phyloP scores from a whole-genome alignment of 2,329 filamentous ascomycete genomes.

The Thielaviopsis musarum region DNA sequence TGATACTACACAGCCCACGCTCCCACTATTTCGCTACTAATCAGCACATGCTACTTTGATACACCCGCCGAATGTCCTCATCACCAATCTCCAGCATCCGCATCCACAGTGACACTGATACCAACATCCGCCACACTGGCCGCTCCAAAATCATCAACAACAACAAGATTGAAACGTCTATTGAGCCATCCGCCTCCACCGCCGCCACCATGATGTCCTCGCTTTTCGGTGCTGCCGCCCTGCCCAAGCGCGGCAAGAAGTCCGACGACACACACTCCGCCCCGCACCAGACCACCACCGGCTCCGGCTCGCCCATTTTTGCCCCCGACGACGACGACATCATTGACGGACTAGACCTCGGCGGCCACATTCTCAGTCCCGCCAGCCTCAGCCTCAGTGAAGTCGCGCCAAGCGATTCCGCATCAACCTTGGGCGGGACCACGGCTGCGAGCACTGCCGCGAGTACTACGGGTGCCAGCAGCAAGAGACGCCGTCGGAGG shows the following conservation, averaged over 20 bases:
- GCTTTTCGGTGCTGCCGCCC: conserved; percentile 4
- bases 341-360: conserved; percentile 10
- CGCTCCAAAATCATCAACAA: conserved; percentile 9
- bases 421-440: conserved; percentile 7
- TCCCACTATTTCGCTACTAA: neutral
- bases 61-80: conserved; percentile 1
- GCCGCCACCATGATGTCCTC: conserved; percentile 9
- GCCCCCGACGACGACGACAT: conserved; percentile 10
- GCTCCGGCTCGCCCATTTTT: conserved; percentile 3
- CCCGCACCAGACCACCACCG: neutral
- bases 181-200: neutral
- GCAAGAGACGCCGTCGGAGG: neutral
- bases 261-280: neutral
- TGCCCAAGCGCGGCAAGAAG: conserved; percentile 3
- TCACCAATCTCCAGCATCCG: neutral
- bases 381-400: neutral
- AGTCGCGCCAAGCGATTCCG: neutral
- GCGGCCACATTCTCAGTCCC: neutral
- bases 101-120: conserved; percentile 2
- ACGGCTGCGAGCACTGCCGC: conserved; percentile 6
- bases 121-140: neutral
- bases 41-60: neutral
- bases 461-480: neutral
- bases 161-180: neutral
- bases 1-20: neutral